phyloP scores from a whole-genome alignment of 352 stramenopile species.

The Phytopythium aichiense region DNA sequence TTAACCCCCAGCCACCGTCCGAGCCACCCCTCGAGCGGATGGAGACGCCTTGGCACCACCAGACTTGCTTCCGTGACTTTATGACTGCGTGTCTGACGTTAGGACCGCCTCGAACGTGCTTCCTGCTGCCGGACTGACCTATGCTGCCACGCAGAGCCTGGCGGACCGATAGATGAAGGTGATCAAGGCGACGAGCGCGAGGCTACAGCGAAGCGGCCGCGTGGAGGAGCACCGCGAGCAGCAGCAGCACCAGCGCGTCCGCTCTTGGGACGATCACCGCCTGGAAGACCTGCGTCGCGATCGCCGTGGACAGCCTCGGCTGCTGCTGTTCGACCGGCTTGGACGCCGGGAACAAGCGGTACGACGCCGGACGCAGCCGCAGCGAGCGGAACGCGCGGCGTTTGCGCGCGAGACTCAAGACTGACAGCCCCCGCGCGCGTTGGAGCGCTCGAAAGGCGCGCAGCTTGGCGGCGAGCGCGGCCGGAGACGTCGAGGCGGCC shows the following conservation, averaged over 20 bases:
- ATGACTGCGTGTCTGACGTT: no score
- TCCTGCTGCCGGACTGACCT: no score
- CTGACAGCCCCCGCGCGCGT: constrained; percentile 20
- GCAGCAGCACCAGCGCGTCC: background rate
- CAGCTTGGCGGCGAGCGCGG: constrained; percentile 27
- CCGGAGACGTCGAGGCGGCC: constrained; percentile 11
- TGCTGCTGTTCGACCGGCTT: constrained; percentile 1
- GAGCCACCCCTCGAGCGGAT: background rate
- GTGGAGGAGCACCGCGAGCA: background rate
- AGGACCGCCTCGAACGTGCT: no score
- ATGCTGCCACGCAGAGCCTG: no score
- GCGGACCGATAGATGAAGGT: no score
- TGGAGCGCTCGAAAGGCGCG: constrained; percentile 46
- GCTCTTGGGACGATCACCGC: background rate
- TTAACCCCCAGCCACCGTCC: background rate
- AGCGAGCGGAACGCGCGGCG: constrained; percentile 37
- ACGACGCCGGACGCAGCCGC: constrained; percentile 1
- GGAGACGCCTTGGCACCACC: background rate
- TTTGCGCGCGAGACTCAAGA: constrained; percentile 31
- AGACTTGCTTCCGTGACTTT: no score
- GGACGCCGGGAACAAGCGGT: background rate
- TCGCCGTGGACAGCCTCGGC: background rate
- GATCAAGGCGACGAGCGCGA: no score
- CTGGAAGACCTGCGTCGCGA: background rate
- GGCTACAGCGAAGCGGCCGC: background rate